Percentiles rank a stretch among this genome's conserved stretches.
phyloP scores from a whole-genome alignment of 2,329 filamentous ascomycete genomes.

The Gremmenia infestans region DNA sequence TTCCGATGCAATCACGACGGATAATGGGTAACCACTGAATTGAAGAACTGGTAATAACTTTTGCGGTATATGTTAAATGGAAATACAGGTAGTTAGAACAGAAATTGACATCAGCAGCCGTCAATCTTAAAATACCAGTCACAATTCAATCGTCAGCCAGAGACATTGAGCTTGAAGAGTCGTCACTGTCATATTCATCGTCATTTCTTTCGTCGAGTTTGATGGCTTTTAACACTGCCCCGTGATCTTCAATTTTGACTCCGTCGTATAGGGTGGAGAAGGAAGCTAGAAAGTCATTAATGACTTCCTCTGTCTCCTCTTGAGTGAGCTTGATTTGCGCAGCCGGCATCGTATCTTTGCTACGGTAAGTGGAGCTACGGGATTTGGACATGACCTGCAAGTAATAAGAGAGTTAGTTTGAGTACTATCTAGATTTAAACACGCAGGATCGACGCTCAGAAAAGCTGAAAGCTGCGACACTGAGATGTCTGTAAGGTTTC shows the following conservation, averaged over 20 bases:
- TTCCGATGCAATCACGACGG: too few species aligned
- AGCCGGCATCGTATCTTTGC: background rate
- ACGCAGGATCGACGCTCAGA: background rate
- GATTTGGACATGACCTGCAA: background rate
- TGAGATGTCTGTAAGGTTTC: too few species aligned
- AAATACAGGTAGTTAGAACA: too few species aligned
- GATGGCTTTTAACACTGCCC: slow-evolving; percentile 10
- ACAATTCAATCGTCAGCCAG: background rate
- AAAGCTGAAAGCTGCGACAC: too few species aligned
- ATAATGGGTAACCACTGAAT: too few species aligned
- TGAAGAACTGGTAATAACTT: too few species aligned
- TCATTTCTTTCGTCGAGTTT: slow-evolving; percentile 4
- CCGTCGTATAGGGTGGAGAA: slow-evolving; percentile 16
- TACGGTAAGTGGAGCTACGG: background rate
- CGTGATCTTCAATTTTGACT: slow-evolving; percentile 9
- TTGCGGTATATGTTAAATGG: too few species aligned
- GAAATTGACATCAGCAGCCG: background rate
- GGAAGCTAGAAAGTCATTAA: slow-evolving; percentile 18
- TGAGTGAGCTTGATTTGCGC: slow-evolving; percentile 11
- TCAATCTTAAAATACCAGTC: background rate
- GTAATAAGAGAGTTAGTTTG: background rate
- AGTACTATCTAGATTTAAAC: background rate
- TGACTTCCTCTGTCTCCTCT: slow-evolving; percentile 15
- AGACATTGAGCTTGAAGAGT: slow-evolving; percentile 1
- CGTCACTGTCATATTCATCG: slow-evolving; percentile 11